Conservation (phyloP, 805 yeast genomes). For the Metschnikowia bowlesiae region DNA sequence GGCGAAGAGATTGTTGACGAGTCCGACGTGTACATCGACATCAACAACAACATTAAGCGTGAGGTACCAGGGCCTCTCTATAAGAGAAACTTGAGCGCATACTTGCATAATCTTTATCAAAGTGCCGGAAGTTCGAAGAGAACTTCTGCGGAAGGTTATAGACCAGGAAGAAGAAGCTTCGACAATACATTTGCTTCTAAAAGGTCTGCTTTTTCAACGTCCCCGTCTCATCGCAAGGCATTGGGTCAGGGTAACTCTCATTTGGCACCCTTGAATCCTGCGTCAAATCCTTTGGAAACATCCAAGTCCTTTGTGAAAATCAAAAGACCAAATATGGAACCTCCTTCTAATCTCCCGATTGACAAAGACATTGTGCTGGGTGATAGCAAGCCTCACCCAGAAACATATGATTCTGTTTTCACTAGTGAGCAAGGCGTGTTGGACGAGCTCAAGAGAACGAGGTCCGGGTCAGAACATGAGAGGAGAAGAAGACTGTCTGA, state of each 20-base stretch:
- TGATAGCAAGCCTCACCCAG: constrained; percentile 6
- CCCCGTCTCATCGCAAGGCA: constrained; percentile 13
- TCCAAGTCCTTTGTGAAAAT: constrained; percentile 63
- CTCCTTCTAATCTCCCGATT: constrained; percentile 9
- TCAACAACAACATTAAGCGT: constrained; percentile 80
- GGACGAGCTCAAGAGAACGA: constrained; percentile 19
- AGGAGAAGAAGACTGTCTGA: constrained; percentile 15
- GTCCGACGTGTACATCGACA: constrained; percentile 88
- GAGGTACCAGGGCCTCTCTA: constrained; percentile 71
- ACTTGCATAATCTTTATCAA: constrained; percentile 56
- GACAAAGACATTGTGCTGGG: constrained; percentile 14
- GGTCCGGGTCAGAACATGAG: background rate
- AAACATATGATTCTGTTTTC: constrained; percentile 35
- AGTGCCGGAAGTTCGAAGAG: constrained; percentile 35
- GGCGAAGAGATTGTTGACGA: constrained; percentile 98
- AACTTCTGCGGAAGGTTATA: constrained; percentile 33
- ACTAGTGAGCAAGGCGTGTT: constrained; percentile 44
- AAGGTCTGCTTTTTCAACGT: constrained; percentile 9
- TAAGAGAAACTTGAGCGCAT: constrained; percentile 63
- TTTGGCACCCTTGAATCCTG: constrained; percentile 43
- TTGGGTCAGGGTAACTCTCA: constrained; percentile 9
- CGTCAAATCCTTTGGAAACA: constrained; percentile 65
- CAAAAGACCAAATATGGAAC: constrained; percentile 44
- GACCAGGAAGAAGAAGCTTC: constrained; percentile 4
- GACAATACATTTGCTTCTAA: constrained; percentile 1